Percentiles rank a stretch among this genome's conserved stretches.
These are phyloP conservation scores for Heterotrichella gracilis DNA, from an alignment of 352 stramenopile genomes.

Conservation along the genomic window DNA sequence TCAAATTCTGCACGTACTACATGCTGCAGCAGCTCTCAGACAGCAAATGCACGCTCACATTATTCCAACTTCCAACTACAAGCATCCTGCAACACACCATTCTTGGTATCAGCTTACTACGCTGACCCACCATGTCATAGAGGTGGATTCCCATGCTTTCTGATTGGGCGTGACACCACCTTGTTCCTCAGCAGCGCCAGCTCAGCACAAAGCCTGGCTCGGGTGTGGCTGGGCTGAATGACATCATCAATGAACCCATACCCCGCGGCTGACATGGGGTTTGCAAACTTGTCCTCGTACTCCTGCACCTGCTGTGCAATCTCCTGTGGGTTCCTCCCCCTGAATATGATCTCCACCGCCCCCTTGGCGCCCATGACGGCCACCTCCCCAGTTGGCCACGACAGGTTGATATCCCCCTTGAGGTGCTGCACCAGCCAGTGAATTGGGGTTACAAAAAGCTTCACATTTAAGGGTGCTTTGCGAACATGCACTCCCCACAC, in stretches of 20 bases:
- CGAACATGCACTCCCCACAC: too few species aligned
- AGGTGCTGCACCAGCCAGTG: too few species aligned
- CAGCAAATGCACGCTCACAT: too few species aligned
- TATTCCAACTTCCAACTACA: too few species aligned
- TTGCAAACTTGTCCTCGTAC: slow-evolving; percentile 73
- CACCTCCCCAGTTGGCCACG: slow-evolving; percentile 43
- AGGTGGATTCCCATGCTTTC: slow-evolving; percentile 89
- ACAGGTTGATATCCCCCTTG: slow-evolving; percentile 75
- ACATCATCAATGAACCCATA: slow-evolving; percentile 86
- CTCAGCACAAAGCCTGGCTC: slow-evolving; percentile 65
- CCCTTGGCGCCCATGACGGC: slow-evolving; percentile 66
- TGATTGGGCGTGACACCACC: slow-evolving; percentile 49
- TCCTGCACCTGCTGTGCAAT: slow-evolving; percentile 24
- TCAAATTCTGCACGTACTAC: too few species aligned
- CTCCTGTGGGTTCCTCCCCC: slow-evolving; percentile 63
- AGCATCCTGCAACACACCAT: too few species aligned
- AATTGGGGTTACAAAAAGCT: too few species aligned
- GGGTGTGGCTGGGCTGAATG: slow-evolving; percentile 64
- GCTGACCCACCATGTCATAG: slow-evolving; percentile 30
- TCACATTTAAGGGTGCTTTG: too few species aligned
- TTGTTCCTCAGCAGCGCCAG: slow-evolving; percentile 65
- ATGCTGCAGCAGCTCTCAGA: too few species aligned
- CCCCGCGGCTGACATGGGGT: slow-evolving; percentile 61
- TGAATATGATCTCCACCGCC: slow-evolving; percentile 87
- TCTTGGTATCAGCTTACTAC: too few species aligned